phyloP scores from a whole-genome alignment of 2,329 filamentous ascomycete genomes.

The Cryphonectria parasitica region DNA sequence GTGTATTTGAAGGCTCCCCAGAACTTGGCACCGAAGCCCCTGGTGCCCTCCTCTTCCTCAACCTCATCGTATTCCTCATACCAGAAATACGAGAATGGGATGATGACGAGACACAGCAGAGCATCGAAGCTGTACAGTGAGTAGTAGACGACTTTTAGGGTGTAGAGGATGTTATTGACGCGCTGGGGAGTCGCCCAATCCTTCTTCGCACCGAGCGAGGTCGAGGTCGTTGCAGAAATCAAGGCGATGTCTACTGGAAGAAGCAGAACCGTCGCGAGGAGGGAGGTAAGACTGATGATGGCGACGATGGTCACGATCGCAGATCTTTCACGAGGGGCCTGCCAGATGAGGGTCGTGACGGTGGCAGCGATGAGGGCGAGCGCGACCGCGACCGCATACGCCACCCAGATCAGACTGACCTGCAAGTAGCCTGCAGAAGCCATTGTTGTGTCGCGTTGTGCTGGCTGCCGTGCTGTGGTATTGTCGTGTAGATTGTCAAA shows the following conservation, averaged over 20 bases:
- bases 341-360: constrained; percentile 90
- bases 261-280: constrained; percentile 89
- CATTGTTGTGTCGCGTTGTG: constrained; percentile 17
- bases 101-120: constrained; percentile 82
- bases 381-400: constrained; percentile 81
- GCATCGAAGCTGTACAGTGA: constrained; percentile 89
- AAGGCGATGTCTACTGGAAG: constrained; percentile 95
- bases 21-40: constrained; percentile 72
- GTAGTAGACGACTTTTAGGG: constrained; percentile 90
- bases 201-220: constrained; percentile 80
- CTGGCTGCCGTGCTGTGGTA: too few species aligned
- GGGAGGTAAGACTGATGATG: constrained; percentile 81
- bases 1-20: constrained; percentile 92
- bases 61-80: constrained; percentile 97
- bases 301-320: constrained; percentile 80
- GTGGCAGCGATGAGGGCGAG: constrained; percentile 77
- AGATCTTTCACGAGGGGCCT: constrained; percentile 84
- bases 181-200: constrained; percentile 88
- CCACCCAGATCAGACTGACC: constrained; percentile 90
- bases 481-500: constrained; percentile 1
- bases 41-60: constrained; percentile 76
- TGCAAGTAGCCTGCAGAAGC: constrained; percentile 67
- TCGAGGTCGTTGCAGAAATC: constrained; percentile 83
- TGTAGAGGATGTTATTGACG: constrained; percentile 76
- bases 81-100: constrained; percentile 98